These are phyloP conservation scores for Penicillium vulpinum DNA, from an alignment of 2,329 filamentous ascomycete genomes.

Conservation along the genomic window DNA sequence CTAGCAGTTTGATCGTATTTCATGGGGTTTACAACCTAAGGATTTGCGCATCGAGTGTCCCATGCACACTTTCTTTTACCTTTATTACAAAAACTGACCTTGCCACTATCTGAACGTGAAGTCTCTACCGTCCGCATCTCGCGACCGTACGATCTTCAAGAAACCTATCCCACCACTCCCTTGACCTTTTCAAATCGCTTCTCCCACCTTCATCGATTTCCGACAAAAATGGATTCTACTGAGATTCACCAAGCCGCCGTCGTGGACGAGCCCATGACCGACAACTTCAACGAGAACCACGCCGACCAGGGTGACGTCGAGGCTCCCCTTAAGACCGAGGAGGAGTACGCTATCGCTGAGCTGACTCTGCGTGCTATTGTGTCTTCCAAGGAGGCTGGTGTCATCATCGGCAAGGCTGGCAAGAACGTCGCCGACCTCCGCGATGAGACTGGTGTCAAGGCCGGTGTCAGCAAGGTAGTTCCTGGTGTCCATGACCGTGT, in stretches of 20 bases:
- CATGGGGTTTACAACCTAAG: not conserved
- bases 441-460: conserved; percentile 96
- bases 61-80: conserved; percentile 6
- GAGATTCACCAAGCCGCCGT: conserved; percentile 58
- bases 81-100: conserved; percentile 5
- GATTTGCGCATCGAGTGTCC: not conserved
- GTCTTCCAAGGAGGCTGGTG: conserved; percentile 96
- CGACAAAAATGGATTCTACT: conserved; percentile 58
- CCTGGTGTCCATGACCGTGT: conserved; percentile 97
- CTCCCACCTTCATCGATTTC: conserved; percentile 19
- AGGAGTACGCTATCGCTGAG: conserved; percentile 91
- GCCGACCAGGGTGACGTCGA: conserved; percentile 70
- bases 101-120: conserved; percentile 6
- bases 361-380: conserved; percentile 96
- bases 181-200: conserved; percentile 17
- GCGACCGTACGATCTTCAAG: conserved; percentile 8
- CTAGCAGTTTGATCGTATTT: conserved; percentile 1
- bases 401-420: conserved; percentile 98
- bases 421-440: conserved; percentile 97
- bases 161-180: conserved; percentile 13
- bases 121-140: conserved; percentile 7
- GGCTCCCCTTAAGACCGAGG: conserved; percentile 83
- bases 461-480: conserved; percentile 97
- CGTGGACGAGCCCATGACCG: conserved; percentile 62
- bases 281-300: conserved; percentile 64